Percentiles rank a stretch among this genome's conserved stretches.
Conservation (phyloP, 257 asterid species). For the Nicotiana otophora region DNA sequence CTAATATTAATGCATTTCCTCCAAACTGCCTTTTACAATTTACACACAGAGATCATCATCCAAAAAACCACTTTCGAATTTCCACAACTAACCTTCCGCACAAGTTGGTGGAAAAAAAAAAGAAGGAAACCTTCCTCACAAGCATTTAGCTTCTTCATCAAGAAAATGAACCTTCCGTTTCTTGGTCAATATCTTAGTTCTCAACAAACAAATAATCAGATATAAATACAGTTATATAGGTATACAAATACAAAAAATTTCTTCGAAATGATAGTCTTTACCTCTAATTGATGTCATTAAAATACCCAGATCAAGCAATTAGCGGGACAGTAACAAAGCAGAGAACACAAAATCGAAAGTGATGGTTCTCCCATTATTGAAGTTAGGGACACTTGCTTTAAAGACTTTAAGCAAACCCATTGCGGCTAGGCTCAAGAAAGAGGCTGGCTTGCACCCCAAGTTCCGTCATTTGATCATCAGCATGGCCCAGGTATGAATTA, state of each 20-base stretch:
- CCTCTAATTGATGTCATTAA: not conserved
- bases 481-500: conserved; percentile 67
- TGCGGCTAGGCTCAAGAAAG: conserved; percentile 65
- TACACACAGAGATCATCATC: too few relatives aligned
- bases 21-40: too few relatives aligned
- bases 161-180: too few relatives aligned
- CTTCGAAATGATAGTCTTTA: too few relatives aligned
- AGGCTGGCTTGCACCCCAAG: conserved; percentile 78
- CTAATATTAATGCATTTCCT: too few relatives aligned
- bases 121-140: too few relatives aligned
- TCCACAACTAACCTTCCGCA: too few relatives aligned
- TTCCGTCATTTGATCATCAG: conserved; percentile 64
- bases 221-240: not conserved
- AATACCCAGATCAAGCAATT: not conserved
- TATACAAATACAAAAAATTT: not conserved
- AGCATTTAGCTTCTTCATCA: too few relatives aligned
- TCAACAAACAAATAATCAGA: not conserved
- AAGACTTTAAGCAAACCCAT: conserved; percentile 86
- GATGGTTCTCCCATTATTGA: conserved; percentile 76
- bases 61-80: too few relatives aligned
- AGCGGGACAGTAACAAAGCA: too few relatives aligned
- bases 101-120: too few relatives aligned
- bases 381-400: conserved; percentile 94
- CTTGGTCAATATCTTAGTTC: too few relatives aligned
- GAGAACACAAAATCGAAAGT: conserved; percentile 2